A percentile compares a stretch with the other conserved stretches of the same genome.
Evolutionary conservation across 2,329 filamentous ascomycete species (phyloP).

Genomic region (Phaeosphaeria sp.): DNA sequence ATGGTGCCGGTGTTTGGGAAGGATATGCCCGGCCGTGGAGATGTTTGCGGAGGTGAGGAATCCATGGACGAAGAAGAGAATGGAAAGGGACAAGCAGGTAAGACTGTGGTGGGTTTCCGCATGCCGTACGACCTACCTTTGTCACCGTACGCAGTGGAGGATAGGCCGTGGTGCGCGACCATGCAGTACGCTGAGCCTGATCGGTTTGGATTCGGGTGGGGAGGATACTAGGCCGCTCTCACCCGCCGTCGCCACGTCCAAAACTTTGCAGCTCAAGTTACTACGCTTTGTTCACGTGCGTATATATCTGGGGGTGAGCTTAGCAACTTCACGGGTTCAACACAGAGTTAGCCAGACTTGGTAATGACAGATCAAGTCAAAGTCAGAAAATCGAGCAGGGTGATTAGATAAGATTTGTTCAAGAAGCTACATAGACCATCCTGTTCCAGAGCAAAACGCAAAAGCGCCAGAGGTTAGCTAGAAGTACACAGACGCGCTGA

Average conservation of each 20-base stretch:
- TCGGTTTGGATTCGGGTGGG: constrained; percentile 58
- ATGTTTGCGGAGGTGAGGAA: constrained; percentile 23
- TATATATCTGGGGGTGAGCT: no score
- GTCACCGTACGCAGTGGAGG: constrained; percentile 65
- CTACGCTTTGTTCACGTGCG: no score
- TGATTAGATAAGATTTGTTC: neutral
- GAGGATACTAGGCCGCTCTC: constrained; percentile 10
- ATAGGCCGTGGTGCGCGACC: constrained; percentile 80
- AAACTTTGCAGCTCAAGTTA: no score
- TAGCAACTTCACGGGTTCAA: no score
- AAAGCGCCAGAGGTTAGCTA: constrained; percentile 1
- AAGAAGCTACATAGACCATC: neutral
- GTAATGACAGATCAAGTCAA: no score
- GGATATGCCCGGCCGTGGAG: constrained; percentile 58
- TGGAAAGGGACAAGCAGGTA: constrained; percentile 2
- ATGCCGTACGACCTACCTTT: constrained; percentile 86
- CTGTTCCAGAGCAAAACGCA: neutral
- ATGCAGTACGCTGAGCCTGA: constrained; percentile 67
- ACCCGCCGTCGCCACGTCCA: no score
- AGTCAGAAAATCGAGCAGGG: neutral
- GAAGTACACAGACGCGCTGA: constrained; percentile 7
- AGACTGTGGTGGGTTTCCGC: constrained; percentile 67
- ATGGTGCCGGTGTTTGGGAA: constrained; percentile 75
- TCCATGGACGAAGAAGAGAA: constrained; percentile 1
- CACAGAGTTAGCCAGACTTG: no score